phyloP scores from a whole-genome alignment of 805 yeast species.

The Zygosaccharomyces bailii region DNA sequence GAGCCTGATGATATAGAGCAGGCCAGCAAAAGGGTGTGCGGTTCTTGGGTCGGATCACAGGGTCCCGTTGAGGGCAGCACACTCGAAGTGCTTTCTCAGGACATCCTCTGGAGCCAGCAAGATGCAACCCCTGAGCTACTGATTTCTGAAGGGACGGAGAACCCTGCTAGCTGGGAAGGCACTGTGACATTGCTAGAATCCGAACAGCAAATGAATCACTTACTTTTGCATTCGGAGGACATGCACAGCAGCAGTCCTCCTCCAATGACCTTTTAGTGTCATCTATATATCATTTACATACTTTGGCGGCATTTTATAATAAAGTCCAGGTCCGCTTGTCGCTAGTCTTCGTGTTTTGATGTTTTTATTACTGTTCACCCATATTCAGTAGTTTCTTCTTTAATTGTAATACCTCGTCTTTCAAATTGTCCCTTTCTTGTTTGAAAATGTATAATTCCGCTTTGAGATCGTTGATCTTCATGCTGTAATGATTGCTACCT shows the following conservation, averaged over 20 bases:
- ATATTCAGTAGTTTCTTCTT: slow-evolving; percentile 50
- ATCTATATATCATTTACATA: slow-evolving; percentile 2
- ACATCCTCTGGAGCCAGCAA: slow-evolving; percentile 7
- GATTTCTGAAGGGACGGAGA: slow-evolving; percentile 11
- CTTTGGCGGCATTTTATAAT: slow-evolving; percentile 4
- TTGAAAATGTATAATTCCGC: slow-evolving; percentile 78
- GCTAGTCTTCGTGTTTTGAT: not conserved
- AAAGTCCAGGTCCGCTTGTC: not conserved
- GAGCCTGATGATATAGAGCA: not conserved
- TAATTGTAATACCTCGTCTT: slow-evolving; percentile 53
- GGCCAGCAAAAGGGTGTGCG: slow-evolving; percentile 3
- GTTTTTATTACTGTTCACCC: slow-evolving; percentile 12
- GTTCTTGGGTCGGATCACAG: not conserved
- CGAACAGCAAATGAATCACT: not conserved
- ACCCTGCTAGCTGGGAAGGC: not conserved
- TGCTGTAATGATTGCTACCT: slow-evolving; percentile 44
- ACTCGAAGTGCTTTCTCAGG: slow-evolving; percentile 6
- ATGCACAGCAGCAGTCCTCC: slow-evolving; percentile 17
- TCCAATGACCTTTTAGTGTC: slow-evolving; percentile 1
- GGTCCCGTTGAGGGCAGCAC: slow-evolving; percentile 14
- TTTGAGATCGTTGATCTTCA: slow-evolving; percentile 76
- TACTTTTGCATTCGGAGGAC: slow-evolving; percentile 8
- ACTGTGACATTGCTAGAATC: slow-evolving; percentile 2
- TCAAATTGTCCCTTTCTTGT: slow-evolving; percentile 80
- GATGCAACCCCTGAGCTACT: slow-evolving; percentile 2